phyloP scores from a whole-genome alignment of 257 asterid species.

The Thymus mandschuricus region DNA sequence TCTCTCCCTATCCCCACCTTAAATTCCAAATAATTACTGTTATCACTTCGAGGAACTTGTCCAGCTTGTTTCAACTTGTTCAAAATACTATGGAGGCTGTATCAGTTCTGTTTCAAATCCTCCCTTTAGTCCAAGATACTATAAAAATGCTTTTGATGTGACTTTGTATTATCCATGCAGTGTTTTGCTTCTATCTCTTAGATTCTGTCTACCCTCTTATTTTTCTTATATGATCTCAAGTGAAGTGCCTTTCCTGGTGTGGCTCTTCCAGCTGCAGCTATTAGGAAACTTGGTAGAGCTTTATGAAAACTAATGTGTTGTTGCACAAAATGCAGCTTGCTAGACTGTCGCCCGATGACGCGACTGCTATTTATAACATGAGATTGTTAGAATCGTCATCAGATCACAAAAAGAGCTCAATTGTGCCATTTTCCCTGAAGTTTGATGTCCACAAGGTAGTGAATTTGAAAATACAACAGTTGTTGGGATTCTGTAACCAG shows the following conservation, averaged over 20 bases:
- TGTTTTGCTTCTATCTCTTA: slow-evolving; percentile 1
- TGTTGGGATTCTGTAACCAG: slow-evolving; percentile 24
- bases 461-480: not conserved
- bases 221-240: not conserved
- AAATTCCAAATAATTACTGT: too few relatives aligned
- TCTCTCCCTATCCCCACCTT: not conserved
- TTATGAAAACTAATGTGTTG: slow-evolving; percentile 26
- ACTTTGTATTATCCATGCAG: not conserved
- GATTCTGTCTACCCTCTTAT: slow-evolving; percentile 12
- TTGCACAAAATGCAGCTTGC: slow-evolving; percentile 66
- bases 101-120: slow-evolving; percentile 18
- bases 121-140: slow-evolving; percentile 6
- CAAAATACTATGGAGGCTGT: slow-evolving; percentile 15
- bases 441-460: slow-evolving; percentile 94
- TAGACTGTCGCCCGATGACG: slow-evolving; percentile 75
- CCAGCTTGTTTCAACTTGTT: not conserved
- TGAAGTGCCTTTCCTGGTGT: slow-evolving; percentile 19
- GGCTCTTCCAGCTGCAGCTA: slow-evolving; percentile 18
- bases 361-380: slow-evolving; percentile 93
- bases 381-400: slow-evolving; percentile 82
- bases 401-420: slow-evolving; percentile 70
- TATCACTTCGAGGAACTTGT: slow-evolving; percentile 2
- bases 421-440: slow-evolving; percentile 76
- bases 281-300: not conserved
- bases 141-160: not conserved